Evolutionary conservation across 2,329 filamentous ascomycete species (phyloP).

Genomic region (Pseudogymnoascus verrucosus): DNA sequence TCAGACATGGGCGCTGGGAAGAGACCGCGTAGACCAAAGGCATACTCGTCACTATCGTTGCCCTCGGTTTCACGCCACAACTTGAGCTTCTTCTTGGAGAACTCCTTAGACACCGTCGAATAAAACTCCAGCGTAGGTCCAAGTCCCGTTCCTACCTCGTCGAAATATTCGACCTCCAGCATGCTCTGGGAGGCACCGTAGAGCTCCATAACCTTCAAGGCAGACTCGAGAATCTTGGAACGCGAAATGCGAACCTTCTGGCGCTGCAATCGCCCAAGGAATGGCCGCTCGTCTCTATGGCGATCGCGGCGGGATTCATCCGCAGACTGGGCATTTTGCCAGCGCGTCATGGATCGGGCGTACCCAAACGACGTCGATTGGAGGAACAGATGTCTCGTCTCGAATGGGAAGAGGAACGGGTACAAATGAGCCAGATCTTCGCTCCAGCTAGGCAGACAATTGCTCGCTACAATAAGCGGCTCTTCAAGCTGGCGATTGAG

Average conservation of each 20-base stretch:
- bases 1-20: conserved; percentile 88
- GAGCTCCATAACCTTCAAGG: conserved; percentile 96
- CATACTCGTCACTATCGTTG: conserved; percentile 65
- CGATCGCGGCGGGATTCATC: conserved; percentile 77
- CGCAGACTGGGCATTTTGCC: conserved; percentile 83
- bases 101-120: conserved; percentile 93
- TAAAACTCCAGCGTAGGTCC: conserved; percentile 97
- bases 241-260: conserved; percentile 98
- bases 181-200: conserved; percentile 96
- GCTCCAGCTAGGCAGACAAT: conserved; percentile 90
- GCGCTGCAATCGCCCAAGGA: conserved; percentile 81
- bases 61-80: conserved; percentile 91
- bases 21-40: conserved; percentile 73
- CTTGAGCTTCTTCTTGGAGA: conserved; percentile 93
- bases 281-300: conserved; percentile 79
- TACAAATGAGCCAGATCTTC: conserved; percentile 90
- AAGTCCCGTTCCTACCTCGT: conserved; percentile 92
- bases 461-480: conserved; percentile 92
- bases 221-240: conserved; percentile 90
- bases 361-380: conserved; percentile 98
- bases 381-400: conserved; percentile 91
- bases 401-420: conserved; percentile 95
- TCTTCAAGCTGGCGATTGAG: conserved; percentile 95
- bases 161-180: conserved; percentile 95
- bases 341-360: conserved; percentile 91